Percentiles rank a stretch among this genome's conserved stretches.
Evolutionary conservation across 805 yeast genomes (phyloP).

Genomic region (Tetrapisispora phaffii): DNA sequence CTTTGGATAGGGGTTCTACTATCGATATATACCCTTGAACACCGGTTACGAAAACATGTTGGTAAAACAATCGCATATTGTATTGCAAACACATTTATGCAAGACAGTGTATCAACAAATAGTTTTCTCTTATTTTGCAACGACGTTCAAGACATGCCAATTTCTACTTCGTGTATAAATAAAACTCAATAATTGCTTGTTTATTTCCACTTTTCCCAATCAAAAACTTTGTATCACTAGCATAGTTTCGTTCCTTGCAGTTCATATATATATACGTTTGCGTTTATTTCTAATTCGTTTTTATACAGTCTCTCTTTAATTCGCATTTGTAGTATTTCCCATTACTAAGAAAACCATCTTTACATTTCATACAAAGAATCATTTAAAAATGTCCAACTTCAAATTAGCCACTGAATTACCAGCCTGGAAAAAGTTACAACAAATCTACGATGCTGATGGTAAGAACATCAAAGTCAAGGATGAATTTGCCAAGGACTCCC

Average conservation of each 20-base stretch:
- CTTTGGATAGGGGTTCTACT: too few relatives aligned
- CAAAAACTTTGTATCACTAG: too few relatives aligned
- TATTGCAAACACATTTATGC: too few relatives aligned
- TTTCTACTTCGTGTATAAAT: background rate
- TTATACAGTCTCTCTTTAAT: background rate
- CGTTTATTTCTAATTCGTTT: background rate
- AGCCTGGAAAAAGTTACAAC: constrained; percentile 74
- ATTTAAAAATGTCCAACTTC: constrained; percentile 32
- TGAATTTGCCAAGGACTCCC: constrained; percentile 65
- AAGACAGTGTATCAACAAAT: too few relatives aligned
- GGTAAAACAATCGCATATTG: too few relatives aligned
- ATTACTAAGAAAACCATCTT: background rate
- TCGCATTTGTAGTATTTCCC: background rate
- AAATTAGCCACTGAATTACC: constrained; percentile 63
- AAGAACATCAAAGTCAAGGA: constrained; percentile 62
- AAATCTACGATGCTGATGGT: constrained; percentile 59
- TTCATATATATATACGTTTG: background rate
- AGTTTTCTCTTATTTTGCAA: background rate
- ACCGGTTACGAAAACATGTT: too few relatives aligned
- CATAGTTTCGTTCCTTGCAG: too few relatives aligned
- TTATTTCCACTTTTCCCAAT: background rate
- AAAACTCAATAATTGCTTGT: background rate
- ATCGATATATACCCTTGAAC: too few relatives aligned
- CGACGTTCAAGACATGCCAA: background rate
- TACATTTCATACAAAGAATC: background rate